A percentile compares a stretch with the other conserved stretches of the same genome.
Conservation (phyloP, 2,329 filamentous ascomycete species). For the Zalaria obscura region DNA sequence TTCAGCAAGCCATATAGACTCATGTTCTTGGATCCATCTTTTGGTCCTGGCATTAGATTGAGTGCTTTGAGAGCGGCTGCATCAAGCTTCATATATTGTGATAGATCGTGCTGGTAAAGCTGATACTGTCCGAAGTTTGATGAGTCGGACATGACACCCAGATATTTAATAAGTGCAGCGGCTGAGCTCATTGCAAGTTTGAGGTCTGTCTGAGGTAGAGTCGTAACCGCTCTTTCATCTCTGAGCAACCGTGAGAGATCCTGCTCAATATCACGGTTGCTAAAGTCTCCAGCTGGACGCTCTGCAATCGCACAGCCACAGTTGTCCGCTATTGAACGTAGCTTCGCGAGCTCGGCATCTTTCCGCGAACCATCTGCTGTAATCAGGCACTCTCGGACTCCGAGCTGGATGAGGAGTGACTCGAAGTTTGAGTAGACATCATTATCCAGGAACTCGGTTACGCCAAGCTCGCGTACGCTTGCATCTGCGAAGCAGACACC, state of each 20-base stretch:
- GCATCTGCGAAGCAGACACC: constrained; percentile 98
- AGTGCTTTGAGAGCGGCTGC: constrained; percentile 85
- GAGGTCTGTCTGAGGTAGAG: constrained; percentile 77
- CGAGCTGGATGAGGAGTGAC: constrained; percentile 86
- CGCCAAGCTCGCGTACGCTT: constrained; percentile 84
- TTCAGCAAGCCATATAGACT: constrained; percentile 88
- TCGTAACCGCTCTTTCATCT: constrained; percentile 63
- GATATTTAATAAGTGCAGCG: constrained; percentile 84
- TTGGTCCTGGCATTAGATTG: constrained; percentile 90
- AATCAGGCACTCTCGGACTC: constrained; percentile 87
- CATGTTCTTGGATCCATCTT: constrained; percentile 95
- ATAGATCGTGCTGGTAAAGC: constrained; percentile 90
- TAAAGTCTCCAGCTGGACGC: constrained; percentile 62
- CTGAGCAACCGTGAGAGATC: constrained; percentile 78
- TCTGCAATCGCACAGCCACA: constrained; percentile 86
- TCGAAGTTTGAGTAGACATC: constrained; percentile 98
- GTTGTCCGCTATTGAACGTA: constrained; percentile 78
- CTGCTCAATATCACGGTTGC: constrained; percentile 85
- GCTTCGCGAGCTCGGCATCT: constrained; percentile 75
- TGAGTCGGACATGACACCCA: constrained; percentile 76
- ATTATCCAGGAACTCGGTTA: constrained; percentile 98
- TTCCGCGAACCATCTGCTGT: constrained; percentile 66
- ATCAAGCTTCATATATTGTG: constrained; percentile 97
- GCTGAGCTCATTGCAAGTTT: constrained; percentile 95
- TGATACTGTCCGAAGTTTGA: constrained; percentile 96